These are phyloP conservation scores for Chenopodium formosanum DNA, from an alignment of 148 eudicot genomes.

Conservation along the genomic window DNA sequence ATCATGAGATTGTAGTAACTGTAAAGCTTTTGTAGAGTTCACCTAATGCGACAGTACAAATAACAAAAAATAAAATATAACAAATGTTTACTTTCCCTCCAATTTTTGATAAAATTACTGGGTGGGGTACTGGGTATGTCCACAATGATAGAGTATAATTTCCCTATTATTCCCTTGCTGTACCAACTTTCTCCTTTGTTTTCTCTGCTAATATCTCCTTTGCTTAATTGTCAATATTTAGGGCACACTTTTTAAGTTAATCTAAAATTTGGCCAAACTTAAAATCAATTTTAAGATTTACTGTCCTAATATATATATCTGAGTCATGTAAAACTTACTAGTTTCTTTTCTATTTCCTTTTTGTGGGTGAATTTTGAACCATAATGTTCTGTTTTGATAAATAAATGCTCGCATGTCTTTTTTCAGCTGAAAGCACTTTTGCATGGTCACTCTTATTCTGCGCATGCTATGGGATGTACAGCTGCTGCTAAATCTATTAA, in stretches of 20 bases:
- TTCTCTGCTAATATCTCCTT: not conserved
- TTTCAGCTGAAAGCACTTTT: slow-evolving; percentile 79
- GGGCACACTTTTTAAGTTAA: not conserved
- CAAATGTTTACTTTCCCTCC: no score
- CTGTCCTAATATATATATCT: not conserved
- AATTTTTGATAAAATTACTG: no score
- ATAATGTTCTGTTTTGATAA: not conserved
- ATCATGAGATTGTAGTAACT: not conserved
- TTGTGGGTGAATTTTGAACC: not conserved
- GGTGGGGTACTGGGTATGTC: not conserved
- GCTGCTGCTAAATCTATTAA: slow-evolving; percentile 78
- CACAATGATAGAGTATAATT: not conserved
- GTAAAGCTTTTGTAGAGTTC: not conserved
- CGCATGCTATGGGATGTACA: slow-evolving; percentile 92
- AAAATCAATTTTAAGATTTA: not conserved
- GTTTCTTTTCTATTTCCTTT: no score
- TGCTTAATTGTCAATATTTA: no score
- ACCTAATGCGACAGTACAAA: not conserved
- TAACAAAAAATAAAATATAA: not conserved
- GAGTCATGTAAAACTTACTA: not conserved
- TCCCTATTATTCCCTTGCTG: not conserved
- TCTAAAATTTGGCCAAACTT: not conserved
- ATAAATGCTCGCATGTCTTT: not conserved
- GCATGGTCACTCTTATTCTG: slow-evolving; percentile 95
- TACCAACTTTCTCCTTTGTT: not conserved